Conservation (phyloP, 495 filamentous ascomycete species). For the Daldinia vernicosa region DNA sequence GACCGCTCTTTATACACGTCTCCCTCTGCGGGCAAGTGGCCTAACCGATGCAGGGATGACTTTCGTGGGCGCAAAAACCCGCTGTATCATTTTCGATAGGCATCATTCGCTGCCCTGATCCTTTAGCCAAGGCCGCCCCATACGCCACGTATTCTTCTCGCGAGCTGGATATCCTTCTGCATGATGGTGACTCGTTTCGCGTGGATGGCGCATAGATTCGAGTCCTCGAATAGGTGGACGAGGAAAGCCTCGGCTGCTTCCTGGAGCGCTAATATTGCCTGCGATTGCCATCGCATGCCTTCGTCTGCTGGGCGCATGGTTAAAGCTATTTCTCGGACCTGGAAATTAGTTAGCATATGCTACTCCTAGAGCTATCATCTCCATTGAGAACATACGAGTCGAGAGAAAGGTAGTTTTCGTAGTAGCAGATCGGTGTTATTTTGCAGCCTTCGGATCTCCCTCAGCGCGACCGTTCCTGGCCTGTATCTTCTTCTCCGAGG, state of each 20-base stretch:
- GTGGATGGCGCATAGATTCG: conserved; percentile 94
- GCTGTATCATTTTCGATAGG: background rate
- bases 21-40: background rate
- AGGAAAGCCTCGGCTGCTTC: conserved; percentile 93
- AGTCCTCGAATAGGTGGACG: conserved; percentile 93
- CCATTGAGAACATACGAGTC: conserved; percentile 66
- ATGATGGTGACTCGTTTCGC: conserved; percentile 97
- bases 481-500: conserved; percentile 74
- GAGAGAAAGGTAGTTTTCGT: conserved; percentile 83
- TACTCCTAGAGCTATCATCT: background rate
- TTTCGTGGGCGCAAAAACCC: background rate
- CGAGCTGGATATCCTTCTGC: conserved; percentile 95
- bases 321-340: conserved; percentile 87
- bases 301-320: conserved; percentile 61
- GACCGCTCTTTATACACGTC: conserved; percentile 17
- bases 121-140: conserved; percentile 60
- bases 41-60: background rate
- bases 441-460: conserved; percentile 88
- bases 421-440: conserved; percentile 82
- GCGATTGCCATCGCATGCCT: conserved; percentile 86
- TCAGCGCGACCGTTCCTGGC: conserved; percentile 84
- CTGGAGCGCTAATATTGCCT: conserved; percentile 88
- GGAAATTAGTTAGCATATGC: conserved; percentile 27
- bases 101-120: background rate
- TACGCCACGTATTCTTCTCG: conserved; percentile 78